These are phyloP conservation scores for Oryza officinalis DNA, from an alignment of 176 grass and related monocot genomes.

Conservation along the genomic window DNA sequence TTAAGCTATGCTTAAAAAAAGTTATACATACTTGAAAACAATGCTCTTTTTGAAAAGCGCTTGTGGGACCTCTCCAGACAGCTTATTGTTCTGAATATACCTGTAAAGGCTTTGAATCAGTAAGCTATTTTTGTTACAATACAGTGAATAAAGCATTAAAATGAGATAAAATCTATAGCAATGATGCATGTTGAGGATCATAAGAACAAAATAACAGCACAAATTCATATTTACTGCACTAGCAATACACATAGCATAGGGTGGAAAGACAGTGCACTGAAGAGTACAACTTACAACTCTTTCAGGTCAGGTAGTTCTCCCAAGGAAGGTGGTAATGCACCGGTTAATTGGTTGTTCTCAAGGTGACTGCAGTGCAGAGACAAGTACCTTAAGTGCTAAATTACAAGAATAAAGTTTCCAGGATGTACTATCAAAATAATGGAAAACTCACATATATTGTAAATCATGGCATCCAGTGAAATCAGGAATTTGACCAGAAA, in stretches of 20 bases:
- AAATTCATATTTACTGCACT: not conserved
- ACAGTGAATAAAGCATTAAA: constrained; percentile 24
- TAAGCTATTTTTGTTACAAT: not conserved
- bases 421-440: constrained; percentile 7
- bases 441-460: constrained; percentile 73
- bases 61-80: constrained; percentile 66
- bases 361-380: constrained; percentile 62
- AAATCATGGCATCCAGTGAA: constrained; percentile 73
- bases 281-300: constrained; percentile 79
- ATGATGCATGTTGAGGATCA: not conserved
- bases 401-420: constrained; percentile 24
- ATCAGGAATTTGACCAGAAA: constrained; percentile 84
- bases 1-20: constrained; percentile 28
- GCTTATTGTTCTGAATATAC: constrained; percentile 91
- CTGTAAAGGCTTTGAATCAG: constrained; percentile 48
- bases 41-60: constrained; percentile 73
- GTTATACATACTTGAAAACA: constrained; percentile 71
- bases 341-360: constrained; percentile 88
- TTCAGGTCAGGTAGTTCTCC: constrained; percentile 75
- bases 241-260: not conserved
- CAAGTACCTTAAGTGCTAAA: constrained; percentile 5
- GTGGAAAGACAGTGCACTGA: constrained; percentile 19
- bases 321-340: constrained; percentile 69
- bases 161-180: constrained; percentile 16
- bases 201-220: not conserved